Percentiles rank a stretch among this genome's conserved stretches.
Evolutionary conservation across 352 stramenopile species (phyloP).

Genomic region (Globisporangium paroecandrum): DNA sequence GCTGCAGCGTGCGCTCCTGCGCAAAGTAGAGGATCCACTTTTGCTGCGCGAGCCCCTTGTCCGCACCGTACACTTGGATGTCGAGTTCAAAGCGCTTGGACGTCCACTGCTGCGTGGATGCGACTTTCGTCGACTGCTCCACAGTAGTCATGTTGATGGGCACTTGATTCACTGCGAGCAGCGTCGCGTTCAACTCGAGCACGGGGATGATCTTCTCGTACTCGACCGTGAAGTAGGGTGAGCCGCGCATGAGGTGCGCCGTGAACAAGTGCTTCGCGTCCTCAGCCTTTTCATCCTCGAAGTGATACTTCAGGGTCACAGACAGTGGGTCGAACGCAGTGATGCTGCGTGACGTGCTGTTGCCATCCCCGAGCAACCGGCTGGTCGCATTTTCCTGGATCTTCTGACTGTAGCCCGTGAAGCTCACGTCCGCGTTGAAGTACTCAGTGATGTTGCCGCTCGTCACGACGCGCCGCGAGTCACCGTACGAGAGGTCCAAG

Average conservation of each 20-base stretch:
- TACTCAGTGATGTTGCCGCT: slow-evolving; percentile 66
- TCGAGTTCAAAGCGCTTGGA: slow-evolving; percentile 67
- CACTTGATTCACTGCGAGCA: slow-evolving; percentile 56
- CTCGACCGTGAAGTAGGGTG: slow-evolving; percentile 80
- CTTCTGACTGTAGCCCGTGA: slow-evolving; percentile 60
- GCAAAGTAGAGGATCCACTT: slow-evolving; percentile 81
- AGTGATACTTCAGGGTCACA: slow-evolving; percentile 60
- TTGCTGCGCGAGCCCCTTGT: slow-evolving; percentile 25
- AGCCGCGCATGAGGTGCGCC: slow-evolving; percentile 49
- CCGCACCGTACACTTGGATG: slow-evolving; percentile 56
- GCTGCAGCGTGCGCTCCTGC: slow-evolving; percentile 49
- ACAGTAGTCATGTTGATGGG: slow-evolving; percentile 26
- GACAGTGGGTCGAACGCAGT: slow-evolving; percentile 67
- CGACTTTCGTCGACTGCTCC: slow-evolving; percentile 14
- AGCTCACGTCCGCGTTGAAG: slow-evolving; percentile 74
- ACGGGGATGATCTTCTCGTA: slow-evolving; percentile 68
- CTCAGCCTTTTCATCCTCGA: slow-evolving; percentile 29
- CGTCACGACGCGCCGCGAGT: slow-evolving; percentile 65
- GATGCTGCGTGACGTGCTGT: slow-evolving; percentile 61
- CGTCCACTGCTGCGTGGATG: slow-evolving; percentile 45
- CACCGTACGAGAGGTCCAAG: slow-evolving; percentile 81
- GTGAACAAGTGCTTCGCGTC: slow-evolving; percentile 23
- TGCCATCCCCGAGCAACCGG: slow-evolving; percentile 52
- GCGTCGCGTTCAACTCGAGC: slow-evolving; percentile 62
- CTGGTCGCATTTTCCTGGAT: slow-evolving; percentile 17